A percentile compares a stretch with the other conserved stretches of the same genome.
phyloP scores from a whole-genome alignment of 1,284 basidiomycete genomes.

The Porogramme epimiltina region DNA sequence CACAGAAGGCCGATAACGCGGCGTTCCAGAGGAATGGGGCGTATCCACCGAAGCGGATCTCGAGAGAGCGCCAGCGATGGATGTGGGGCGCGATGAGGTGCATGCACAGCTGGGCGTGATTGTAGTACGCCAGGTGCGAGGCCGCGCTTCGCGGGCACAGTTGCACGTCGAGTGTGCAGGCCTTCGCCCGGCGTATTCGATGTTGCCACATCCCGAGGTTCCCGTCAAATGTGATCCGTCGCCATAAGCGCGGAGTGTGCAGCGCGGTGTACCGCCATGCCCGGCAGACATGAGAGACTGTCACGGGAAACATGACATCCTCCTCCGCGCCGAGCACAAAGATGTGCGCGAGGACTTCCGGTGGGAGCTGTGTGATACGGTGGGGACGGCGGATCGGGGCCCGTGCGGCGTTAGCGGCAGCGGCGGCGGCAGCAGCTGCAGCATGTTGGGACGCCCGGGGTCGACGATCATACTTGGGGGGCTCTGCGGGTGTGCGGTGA shows the following conservation, averaged over 20 bases:
- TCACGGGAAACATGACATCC: conserved; percentile 55
- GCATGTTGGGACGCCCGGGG: conserved; percentile 1
- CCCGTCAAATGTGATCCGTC: conserved; percentile 50
- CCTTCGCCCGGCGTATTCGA: conserved; percentile 56
- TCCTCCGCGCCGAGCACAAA: conserved; percentile 60
- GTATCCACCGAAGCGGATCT: conserved; percentile 55
- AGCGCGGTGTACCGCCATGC: conserved; percentile 61
- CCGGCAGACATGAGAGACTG: conserved; percentile 65
- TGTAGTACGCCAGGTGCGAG: conserved; percentile 31
- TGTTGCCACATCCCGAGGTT: conserved; percentile 59
- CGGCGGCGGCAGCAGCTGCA: neutral
- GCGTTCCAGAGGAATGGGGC: conserved; percentile 67
- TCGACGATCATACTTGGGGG: conserved; percentile 21
- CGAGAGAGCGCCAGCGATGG: conserved; percentile 58
- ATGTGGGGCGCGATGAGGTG: conserved; percentile 53
- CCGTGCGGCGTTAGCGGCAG: conserved; percentile 7
- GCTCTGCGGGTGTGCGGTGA: conserved; percentile 14
- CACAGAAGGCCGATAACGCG: conserved; percentile 53
- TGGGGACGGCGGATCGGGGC: conserved; percentile 31
- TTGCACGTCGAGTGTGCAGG: conserved; percentile 59
- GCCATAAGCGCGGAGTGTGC: conserved; percentile 61
- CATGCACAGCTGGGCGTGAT: conserved; percentile 60
- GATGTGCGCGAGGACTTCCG: conserved; percentile 61
- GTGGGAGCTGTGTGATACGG: conserved; percentile 56
- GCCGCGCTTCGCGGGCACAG: conserved; percentile 31